phyloP scores from a whole-genome alignment of 805 yeast genomes.

The Kockiozyma suomiensis region DNA sequence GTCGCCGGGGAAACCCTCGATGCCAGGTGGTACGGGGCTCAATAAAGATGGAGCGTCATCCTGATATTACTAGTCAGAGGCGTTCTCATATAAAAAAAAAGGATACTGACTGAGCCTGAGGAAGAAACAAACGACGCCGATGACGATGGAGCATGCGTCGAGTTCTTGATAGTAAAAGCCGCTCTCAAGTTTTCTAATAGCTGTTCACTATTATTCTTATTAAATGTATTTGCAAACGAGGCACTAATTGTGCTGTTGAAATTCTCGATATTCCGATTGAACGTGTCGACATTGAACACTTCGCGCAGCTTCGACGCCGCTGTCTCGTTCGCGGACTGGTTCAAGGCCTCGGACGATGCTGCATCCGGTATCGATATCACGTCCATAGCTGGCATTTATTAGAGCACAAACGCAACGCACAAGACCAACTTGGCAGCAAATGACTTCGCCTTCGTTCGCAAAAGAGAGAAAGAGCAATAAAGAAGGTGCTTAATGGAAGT shows the following conservation, averaged over 20 bases:
- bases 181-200: constrained; percentile 9
- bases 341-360: constrained; percentile 10
- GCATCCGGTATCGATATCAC: constrained; percentile 23
- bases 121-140: constrained; percentile 17
- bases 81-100: background rate
- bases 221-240: constrained; percentile 9
- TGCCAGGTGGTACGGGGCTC: constrained; percentile 19
- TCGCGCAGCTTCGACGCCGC: constrained; percentile 25
- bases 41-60: constrained; percentile 12
- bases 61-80: background rate
- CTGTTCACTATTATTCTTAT: constrained; percentile 13
- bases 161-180: constrained; percentile 5
- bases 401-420: background rate
- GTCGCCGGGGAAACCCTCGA: constrained; percentile 30
- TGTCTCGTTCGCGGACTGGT: constrained; percentile 9
- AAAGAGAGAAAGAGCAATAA: too few species aligned
- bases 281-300: constrained; percentile 14
- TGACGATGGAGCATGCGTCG: constrained; percentile 8
- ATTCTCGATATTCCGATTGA: constrained; percentile 1
- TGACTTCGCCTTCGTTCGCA: too few species aligned
- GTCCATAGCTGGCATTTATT: constrained; percentile 11
- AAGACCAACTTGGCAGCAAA: too few species aligned
- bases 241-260: constrained; percentile 6
- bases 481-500: too few species aligned
- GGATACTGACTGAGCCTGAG: constrained; percentile 19